These are phyloP conservation scores for Quercus ilex DNA, from an alignment of 306 rosid genomes.

Conservation along the genomic window DNA sequence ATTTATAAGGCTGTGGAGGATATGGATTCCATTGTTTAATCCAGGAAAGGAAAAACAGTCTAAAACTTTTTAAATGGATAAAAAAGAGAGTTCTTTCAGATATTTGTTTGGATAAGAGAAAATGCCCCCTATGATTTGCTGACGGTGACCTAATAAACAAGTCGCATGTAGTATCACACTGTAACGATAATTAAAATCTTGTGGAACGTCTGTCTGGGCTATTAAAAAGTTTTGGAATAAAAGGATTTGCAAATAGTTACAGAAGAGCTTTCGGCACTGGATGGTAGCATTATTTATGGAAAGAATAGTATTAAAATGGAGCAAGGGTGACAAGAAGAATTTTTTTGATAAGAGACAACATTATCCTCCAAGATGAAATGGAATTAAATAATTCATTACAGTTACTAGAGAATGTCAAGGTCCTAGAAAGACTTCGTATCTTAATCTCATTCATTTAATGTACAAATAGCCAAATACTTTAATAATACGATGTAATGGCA, in stretches of 20 bases:
- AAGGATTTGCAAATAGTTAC: slow-evolving; percentile 26
- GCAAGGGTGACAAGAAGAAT: slow-evolving; percentile 11
- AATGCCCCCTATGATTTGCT: slow-evolving; percentile 56
- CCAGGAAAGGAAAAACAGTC: slow-evolving; percentile 20
- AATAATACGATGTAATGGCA: neutral
- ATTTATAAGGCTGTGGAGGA: slow-evolving; percentile 63
- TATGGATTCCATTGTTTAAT: slow-evolving; percentile 41
- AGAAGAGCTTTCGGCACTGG: slow-evolving; percentile 35
- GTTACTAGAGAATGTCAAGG: neutral
- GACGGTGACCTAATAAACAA: slow-evolving; percentile 59
- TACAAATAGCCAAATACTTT: neutral
- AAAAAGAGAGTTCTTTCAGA: slow-evolving; percentile 55
- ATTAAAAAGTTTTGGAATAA: slow-evolving; percentile 38
- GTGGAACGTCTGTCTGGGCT: slow-evolving; percentile 30
- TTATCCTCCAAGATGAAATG: neutral
- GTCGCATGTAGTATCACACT: slow-evolving; percentile 52
- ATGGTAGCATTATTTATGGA: slow-evolving; percentile 33
- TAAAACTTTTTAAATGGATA: slow-evolving; percentile 42
- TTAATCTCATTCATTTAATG: neutral
- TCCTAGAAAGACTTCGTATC: neutral
- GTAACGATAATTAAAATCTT: slow-evolving; percentile 36
- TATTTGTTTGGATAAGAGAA: slow-evolving; percentile 88
- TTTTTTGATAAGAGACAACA: neutral
- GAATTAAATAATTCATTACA: neutral
- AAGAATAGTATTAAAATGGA: neutral